Percentiles rank a stretch among this genome's conserved stretches.
phyloP scores from a whole-genome alignment of 495 filamentous ascomycete genomes.

The Neurospora discreta region DNA sequence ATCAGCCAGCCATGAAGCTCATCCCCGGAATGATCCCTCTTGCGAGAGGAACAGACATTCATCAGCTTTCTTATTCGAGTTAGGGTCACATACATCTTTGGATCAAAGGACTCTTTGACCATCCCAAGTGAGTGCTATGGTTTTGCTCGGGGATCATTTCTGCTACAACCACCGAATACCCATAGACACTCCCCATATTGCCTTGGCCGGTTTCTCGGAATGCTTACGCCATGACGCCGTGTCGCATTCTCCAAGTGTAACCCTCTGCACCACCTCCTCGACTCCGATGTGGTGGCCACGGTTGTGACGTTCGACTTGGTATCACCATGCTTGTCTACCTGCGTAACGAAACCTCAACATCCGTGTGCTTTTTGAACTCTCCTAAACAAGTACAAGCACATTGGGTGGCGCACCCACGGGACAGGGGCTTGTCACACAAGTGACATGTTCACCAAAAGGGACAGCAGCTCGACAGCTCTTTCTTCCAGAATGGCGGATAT shows the following conservation, averaged over 20 bases:
- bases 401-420: neutral
- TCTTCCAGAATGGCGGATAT: neutral
- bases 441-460: neutral
- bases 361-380: neutral
- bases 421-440: neutral
- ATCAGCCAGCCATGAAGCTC: slow-evolving; percentile 16
- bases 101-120: neutral
- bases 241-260: neutral
- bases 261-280: neutral
- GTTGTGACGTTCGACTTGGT: neutral
- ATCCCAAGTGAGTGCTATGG: neutral
- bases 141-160: neutral
- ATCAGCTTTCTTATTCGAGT: neutral
- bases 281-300: neutral
- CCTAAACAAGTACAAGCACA: neutral
- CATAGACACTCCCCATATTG: neutral
- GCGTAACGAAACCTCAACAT: neutral
- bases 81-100: neutral
- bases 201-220: neutral
- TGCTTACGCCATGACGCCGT: neutral
- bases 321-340: neutral
- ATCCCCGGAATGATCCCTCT: slow-evolving; percentile 4
- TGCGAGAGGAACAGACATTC: neutral
- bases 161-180: neutral
- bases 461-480: neutral